Conservation (phyloP, 2,329 filamentous ascomycete species). For the Stachybotrys elegans region DNA sequence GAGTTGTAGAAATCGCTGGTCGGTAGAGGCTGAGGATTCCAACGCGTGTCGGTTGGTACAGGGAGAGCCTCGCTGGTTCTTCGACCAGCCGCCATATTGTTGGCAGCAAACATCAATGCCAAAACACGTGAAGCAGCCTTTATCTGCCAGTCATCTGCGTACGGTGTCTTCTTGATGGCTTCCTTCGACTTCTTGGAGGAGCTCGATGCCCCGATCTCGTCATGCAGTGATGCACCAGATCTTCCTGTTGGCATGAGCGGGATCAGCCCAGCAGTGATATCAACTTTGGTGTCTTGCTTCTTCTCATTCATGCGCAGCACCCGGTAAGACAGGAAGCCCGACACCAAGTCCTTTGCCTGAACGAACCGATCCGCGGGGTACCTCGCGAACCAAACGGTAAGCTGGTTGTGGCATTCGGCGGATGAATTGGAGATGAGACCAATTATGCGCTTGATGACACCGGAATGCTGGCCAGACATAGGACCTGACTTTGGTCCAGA, state of each 20-base stretch:
- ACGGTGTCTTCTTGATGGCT: conserved; percentile 53
- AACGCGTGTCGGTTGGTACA: conserved; percentile 17
- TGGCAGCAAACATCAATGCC: conserved; percentile 76
- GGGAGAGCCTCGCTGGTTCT: conserved; percentile 20
- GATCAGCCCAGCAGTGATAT: conserved; percentile 63
- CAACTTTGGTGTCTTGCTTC: conserved; percentile 52
- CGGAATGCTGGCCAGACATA: conserved; percentile 65
- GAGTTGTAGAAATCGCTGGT: conserved; percentile 87
- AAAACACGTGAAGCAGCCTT: conserved; percentile 75
- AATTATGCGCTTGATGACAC: conserved; percentile 78
- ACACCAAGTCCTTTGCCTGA: conserved; percentile 69
- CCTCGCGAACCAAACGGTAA: conserved; percentile 74
- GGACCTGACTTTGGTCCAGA: conserved; percentile 31
- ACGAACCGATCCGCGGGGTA: conserved; percentile 64
- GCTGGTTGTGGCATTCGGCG: conserved; percentile 67
- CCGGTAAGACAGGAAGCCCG: conserved; percentile 76
- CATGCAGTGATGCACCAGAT: conserved; percentile 67
- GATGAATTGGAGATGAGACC: conserved; percentile 75
- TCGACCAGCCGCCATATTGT: conserved; percentile 48
- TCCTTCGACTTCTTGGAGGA: conserved; percentile 50
- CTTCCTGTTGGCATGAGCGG: conserved; percentile 66
- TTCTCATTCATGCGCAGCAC: conserved; percentile 67
- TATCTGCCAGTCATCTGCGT: conserved; percentile 86
- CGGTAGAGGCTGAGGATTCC: conserved; percentile 63
- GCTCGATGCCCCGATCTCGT: conserved; percentile 59